A percentile compares a stretch with the other conserved stretches of the same genome.
Conservation (phyloP, 2,329 filamentous ascomycete species). For the Epichloe elymi region DNA sequence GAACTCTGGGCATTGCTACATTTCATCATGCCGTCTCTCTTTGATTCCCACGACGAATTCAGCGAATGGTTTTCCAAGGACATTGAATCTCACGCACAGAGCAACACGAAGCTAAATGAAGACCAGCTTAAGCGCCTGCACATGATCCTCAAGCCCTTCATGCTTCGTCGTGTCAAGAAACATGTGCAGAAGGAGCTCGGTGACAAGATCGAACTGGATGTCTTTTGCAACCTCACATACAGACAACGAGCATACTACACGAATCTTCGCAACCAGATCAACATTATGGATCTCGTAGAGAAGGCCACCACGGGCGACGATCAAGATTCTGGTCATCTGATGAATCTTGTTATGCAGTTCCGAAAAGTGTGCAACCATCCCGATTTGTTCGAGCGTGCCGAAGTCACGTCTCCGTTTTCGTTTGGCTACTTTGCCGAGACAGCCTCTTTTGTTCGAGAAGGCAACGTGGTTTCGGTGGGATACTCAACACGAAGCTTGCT, state of each 20-base stretch:
- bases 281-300: conserved; percentile 95
- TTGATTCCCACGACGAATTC: conserved; percentile 87
- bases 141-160: conserved; percentile 98
- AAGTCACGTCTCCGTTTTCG: conserved; percentile 76
- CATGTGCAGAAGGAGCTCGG: conserved; percentile 98
- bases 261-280: conserved; percentile 91
- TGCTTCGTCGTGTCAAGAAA: conserved; percentile 99
- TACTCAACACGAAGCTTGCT: conserved; percentile 85
- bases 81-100: conserved; percentile 96
- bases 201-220: conserved; percentile 94
- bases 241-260: conserved; percentile 88
- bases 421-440: conserved; percentile 87
- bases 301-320: conserved; percentile 92
- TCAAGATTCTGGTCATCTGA: conserved; percentile 85
- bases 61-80: conserved; percentile 92
- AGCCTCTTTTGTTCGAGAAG: conserved; percentile 86
- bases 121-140: conserved; percentile 93
- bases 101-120: conserved; percentile 98
- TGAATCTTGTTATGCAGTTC: conserved; percentile 99
- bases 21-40: conserved; percentile 99
- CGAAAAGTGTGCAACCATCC: conserved; percentile 98
- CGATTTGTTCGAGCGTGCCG: conserved; percentile 88
- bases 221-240: conserved; percentile 95
- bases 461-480: conserved; percentile 60
- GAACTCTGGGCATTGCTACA: conserved; percentile 94